These are phyloP conservation scores for Teratosphaeria destructans DNA, from an alignment of 2,329 filamentous ascomycete species.

Conservation along the genomic window DNA sequence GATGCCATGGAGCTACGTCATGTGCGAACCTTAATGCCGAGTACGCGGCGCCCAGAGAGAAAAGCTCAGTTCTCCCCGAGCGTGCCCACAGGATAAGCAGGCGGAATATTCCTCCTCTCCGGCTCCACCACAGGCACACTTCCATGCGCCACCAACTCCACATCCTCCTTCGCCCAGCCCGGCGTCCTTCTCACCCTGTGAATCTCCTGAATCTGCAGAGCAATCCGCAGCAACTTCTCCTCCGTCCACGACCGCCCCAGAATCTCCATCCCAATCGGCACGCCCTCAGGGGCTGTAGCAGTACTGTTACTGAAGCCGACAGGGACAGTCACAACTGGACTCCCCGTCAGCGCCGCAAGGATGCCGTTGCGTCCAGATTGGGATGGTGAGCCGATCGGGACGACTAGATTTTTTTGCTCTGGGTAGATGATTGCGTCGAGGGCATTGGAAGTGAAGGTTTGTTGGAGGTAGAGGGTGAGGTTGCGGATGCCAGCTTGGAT, in stretches of 20 bases:
- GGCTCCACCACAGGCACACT: constrained; percentile 38
- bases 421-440: constrained; percentile 55
- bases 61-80: neutral
- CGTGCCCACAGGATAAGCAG: constrained; percentile 39
- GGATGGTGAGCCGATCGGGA: constrained; percentile 44
- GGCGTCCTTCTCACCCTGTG: constrained; percentile 39
- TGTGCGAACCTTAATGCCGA: neutral
- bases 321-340: constrained; percentile 44
- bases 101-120: constrained; percentile 31
- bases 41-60: neutral
- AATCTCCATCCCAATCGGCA: constrained; percentile 57
- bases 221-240: constrained; percentile 43
- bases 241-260: constrained; percentile 49
- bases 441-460: constrained; percentile 38
- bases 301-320: constrained; percentile 42
- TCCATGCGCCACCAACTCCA: constrained; percentile 31
- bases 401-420: constrained; percentile 53
- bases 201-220: constrained; percentile 40
- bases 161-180: constrained; percentile 31
- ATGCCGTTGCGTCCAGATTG: constrained; percentile 53
- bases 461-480: constrained; percentile 41
- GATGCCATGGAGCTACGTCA: neutral
- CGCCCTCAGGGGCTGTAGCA: constrained; percentile 42
- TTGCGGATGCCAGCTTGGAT: constrained; percentile 40
- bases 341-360: constrained; percentile 44